phyloP scores from a whole-genome alignment of 805 yeast species.

The Kluyveromyces wickerhamii region DNA sequence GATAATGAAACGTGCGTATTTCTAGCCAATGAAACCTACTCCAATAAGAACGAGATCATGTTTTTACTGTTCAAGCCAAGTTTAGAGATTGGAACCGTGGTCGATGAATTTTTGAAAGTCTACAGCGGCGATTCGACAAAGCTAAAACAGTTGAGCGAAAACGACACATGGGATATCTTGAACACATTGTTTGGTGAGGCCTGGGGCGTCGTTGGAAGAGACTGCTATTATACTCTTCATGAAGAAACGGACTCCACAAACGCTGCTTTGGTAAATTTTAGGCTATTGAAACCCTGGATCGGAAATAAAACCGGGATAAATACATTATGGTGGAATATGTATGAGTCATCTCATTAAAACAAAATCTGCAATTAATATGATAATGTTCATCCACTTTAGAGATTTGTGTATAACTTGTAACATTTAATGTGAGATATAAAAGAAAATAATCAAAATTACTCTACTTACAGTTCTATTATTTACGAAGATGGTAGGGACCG shows the following conservation, averaged over 20 bases:
- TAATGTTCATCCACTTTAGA: too few species aligned
- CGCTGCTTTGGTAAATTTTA: slow-evolving; percentile 16
- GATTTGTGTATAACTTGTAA: too few species aligned
- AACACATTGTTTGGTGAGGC: slow-evolving; percentile 25
- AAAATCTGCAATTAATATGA: too few species aligned
- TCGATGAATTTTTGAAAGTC: slow-evolving; percentile 27
- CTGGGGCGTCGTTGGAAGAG: slow-evolving; percentile 20
- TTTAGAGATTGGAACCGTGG: slow-evolving; percentile 25
- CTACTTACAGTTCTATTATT: too few species aligned
- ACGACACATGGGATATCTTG: slow-evolving; percentile 16
- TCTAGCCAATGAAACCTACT: slow-evolving; percentile 16
- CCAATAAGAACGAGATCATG: slow-evolving; percentile 6
- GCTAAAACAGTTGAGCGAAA: slow-evolving; percentile 12
- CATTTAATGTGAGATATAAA: too few species aligned
- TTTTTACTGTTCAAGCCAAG: slow-evolving; percentile 22
- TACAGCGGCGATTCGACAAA: slow-evolving; percentile 17
- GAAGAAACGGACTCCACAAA: neutral
- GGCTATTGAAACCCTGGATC: slow-evolving; percentile 21
- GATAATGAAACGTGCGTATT: slow-evolving; percentile 31
- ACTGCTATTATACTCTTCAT: slow-evolving; percentile 6
- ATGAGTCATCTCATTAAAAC: too few species aligned
- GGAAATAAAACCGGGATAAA: slow-evolving; percentile 3
- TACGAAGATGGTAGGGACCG: too few species aligned
- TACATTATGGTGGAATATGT: slow-evolving; percentile 3
- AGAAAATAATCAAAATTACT: too few species aligned